Conservation (phyloP, 345 rosid genomes). For the Lumnitzera racemosa region DNA sequence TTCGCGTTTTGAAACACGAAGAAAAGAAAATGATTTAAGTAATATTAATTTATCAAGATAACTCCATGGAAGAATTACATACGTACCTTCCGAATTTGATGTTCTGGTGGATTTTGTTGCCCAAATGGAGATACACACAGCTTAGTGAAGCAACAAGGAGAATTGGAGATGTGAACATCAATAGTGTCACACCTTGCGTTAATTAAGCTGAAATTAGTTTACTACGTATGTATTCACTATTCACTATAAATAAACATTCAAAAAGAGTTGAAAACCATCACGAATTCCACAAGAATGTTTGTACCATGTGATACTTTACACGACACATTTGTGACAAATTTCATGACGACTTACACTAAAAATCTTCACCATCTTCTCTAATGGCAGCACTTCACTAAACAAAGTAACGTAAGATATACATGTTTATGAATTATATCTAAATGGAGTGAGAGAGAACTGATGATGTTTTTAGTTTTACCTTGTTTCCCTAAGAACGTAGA, state of each 20-base stretch:
- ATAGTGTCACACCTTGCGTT: slow-evolving; percentile 25
- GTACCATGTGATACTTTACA: no score
- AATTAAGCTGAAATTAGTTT: not conserved
- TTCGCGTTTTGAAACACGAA: not conserved
- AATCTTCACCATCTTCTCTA: no score
- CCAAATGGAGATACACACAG: slow-evolving; percentile 51
- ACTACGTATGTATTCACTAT: not conserved
- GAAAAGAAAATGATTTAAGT: not conserved
- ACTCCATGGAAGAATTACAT: no score
- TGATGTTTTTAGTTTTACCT: slow-evolving; percentile 24
- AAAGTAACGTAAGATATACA: no score
- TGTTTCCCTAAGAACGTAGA: slow-evolving; percentile 53
- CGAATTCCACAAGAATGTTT: no score
- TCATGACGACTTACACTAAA: not conserved
- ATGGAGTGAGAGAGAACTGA: no score
- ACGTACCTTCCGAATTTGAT: slow-evolving; percentile 15
- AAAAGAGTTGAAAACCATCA: no score
- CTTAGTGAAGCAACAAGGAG: slow-evolving; percentile 50
- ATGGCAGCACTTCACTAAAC: no score
- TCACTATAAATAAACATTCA: not conserved
- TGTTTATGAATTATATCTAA: no score
- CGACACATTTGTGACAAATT: not conserved
- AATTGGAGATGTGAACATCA: slow-evolving; percentile 54
- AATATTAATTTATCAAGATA: no score
- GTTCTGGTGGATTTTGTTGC: slow-evolving; percentile 16